A percentile compares a stretch with the other conserved stretches of the same genome.
Conservation (phyloP, 2,329 filamentous ascomycete species). For the Elsinoe ampelina region DNA sequence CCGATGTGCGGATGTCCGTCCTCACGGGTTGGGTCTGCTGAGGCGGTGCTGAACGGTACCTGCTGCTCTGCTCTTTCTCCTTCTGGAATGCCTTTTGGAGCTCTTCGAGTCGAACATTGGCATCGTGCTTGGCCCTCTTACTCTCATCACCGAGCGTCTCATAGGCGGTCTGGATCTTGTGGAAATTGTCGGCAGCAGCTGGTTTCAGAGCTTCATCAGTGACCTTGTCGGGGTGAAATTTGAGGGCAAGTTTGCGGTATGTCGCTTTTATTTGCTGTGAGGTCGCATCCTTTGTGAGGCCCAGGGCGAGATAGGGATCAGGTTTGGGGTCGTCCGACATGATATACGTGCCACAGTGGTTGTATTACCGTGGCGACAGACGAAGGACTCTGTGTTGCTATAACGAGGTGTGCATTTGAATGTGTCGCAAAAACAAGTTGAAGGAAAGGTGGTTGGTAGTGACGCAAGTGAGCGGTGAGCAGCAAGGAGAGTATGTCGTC, state of each 20-base stretch:
- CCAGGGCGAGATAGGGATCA: conserved; percentile 78
- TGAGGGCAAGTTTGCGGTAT: conserved; percentile 84
- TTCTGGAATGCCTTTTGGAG: conserved; percentile 48
- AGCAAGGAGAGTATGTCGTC: not conserved
- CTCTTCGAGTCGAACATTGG: conserved; percentile 58
- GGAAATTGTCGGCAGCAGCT: conserved; percentile 77
- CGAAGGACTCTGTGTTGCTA: not conserved
- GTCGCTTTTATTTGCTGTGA: conserved; percentile 75
- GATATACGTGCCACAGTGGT: conserved; percentile 13
- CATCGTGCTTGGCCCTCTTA: conserved; percentile 67
- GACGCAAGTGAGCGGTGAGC: not conserved
- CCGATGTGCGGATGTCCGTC: conserved; percentile 19
- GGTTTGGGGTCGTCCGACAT: conserved; percentile 42
- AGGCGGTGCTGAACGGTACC: conserved; percentile 20
- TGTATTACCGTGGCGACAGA: conserved; percentile 1
- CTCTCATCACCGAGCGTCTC: conserved; percentile 75
- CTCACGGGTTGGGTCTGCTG: conserved; percentile 15
- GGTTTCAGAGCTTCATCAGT: conserved; percentile 58
- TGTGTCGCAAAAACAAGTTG: not conserved
- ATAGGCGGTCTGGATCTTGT: conserved; percentile 86
- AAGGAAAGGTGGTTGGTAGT: not conserved
- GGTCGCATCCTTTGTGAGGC: conserved; percentile 60
- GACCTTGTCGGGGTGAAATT: conserved; percentile 59
- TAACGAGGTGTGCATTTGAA: conserved; percentile 4
- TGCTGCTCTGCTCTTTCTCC: conserved; percentile 24